These are phyloP conservation scores for Carex sylvatica DNA, from an alignment of 202 grass and related monocot species.

Conservation along the genomic window DNA sequence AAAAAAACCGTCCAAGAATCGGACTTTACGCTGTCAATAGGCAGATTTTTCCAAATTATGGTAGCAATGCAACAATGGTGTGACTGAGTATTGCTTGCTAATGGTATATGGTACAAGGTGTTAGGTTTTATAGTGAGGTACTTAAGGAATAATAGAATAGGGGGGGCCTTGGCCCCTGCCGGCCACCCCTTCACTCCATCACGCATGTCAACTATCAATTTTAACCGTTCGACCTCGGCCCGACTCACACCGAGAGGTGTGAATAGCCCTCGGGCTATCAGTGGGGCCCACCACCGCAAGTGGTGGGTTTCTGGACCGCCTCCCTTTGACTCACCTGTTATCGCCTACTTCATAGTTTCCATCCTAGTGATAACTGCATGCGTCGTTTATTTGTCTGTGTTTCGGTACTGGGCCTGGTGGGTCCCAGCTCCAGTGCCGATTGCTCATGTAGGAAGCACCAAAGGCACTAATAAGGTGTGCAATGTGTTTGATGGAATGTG, in stretches of 20 bases:
- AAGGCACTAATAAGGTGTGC: constrained; percentile 24
- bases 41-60: not conserved
- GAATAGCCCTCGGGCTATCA: constrained; percentile 52
- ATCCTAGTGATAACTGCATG: constrained; percentile 51
- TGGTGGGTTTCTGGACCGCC: constrained; percentile 50
- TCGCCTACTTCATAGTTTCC: constrained; percentile 50
- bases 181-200: not conserved
- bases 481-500: constrained; percentile 81
- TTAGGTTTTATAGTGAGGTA: not conserved
- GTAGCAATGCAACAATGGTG: not conserved
- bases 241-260: constrained; percentile 52
- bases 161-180: not conserved
- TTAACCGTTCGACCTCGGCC: constrained; percentile 56
- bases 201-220: constrained; percentile 58
- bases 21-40: not conserved
- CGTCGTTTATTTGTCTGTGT: constrained; percentile 51
- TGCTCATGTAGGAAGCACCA: constrained; percentile 12
- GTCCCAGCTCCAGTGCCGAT: constrained; percentile 38
- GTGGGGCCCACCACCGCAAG: constrained; percentile 42
- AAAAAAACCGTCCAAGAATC: not conserved
- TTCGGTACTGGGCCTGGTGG: constrained; percentile 44
- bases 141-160: not conserved
- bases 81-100: not conserved
- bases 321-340: constrained; percentile 46
- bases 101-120: constrained; percentile 1